A percentile compares a stretch with the other conserved stretches of the same genome.
Conservation (phyloP, 257 asterid species). For the Lavandula angustifolia region DNA sequence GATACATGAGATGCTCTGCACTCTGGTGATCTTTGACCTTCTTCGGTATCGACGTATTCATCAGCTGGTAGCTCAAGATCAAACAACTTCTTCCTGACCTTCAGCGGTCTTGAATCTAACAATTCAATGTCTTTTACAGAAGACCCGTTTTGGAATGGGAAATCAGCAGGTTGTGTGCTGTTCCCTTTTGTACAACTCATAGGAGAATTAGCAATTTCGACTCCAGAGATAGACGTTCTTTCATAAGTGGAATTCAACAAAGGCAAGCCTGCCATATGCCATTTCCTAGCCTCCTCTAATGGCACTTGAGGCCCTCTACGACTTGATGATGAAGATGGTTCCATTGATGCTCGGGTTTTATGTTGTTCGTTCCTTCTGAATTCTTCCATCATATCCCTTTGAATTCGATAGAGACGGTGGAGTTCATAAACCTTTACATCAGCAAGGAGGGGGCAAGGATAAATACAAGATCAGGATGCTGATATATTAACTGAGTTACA, state of each 20-base stretch:
- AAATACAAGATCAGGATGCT: constrained; percentile 18
- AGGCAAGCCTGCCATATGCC: constrained; percentile 62
- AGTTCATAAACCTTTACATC: constrained; percentile 69
- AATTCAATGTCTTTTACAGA: constrained; percentile 53
- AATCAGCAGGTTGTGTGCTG: constrained; percentile 38
- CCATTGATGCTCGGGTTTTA: constrained; percentile 53
- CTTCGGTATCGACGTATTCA: constrained; percentile 70
- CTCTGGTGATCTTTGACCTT: constrained; percentile 43
- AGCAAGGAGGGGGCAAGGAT: neutral
- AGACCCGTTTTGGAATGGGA: constrained; percentile 49
- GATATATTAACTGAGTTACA: neutral
- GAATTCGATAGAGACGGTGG: constrained; percentile 84
- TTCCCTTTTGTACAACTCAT: constrained; percentile 69
- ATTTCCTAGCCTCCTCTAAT: constrained; percentile 65
- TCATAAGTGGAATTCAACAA: constrained; percentile 51
- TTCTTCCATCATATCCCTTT: constrained; percentile 93
- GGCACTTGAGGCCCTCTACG: constrained; percentile 52
- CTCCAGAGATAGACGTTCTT: constrained; percentile 53
- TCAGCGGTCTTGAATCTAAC: constrained; percentile 71
- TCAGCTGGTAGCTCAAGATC: constrained; percentile 95
- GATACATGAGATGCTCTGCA: constrained; percentile 34
- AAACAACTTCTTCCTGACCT: constrained; percentile 77
- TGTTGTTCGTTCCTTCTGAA: constrained; percentile 48
- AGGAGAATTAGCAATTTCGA: constrained; percentile 66
- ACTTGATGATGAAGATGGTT: constrained; percentile 79